Evolutionary conservation across 73 alveolate genomes (phyloP).

Genomic region (Paramecium biaurelia): DNA sequence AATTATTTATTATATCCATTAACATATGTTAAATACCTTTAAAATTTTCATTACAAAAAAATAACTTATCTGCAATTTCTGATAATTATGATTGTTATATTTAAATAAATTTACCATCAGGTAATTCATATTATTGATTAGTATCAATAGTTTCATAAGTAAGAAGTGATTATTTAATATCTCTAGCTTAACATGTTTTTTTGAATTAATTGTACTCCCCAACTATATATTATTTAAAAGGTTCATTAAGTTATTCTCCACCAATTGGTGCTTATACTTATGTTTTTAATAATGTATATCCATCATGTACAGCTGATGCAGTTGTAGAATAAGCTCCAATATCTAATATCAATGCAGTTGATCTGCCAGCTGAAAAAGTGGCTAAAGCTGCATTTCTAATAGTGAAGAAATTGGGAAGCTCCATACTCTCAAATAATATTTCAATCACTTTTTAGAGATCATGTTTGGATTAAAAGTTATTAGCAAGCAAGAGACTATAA

Average conservation of each 20-base stretch:
- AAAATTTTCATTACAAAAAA: not conserved
- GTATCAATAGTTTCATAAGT: constrained; percentile 68
- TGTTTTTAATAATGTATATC: constrained; percentile 89
- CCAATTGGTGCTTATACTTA: constrained; percentile 86
- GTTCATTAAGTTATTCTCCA: constrained; percentile 81
- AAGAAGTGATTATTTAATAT: constrained; percentile 82
- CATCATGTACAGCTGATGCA: constrained; percentile 95
- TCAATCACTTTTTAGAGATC: constrained; percentile 82
- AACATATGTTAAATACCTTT: constrained; percentile 37
- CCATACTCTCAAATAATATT: constrained; percentile 88
- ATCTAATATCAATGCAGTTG: constrained; percentile 94
- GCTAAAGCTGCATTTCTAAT: constrained; percentile 90
- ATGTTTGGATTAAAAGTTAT: constrained; percentile 77
- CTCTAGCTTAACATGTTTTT: constrained; percentile 77
- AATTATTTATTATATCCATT: not conserved
- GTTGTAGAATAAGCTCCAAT: constrained; percentile 90
- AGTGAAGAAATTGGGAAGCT: constrained; percentile 88
- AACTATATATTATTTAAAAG: not conserved
- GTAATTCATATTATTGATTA: constrained; percentile 82
- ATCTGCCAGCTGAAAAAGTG: constrained; percentile 87
- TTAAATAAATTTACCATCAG: constrained; percentile 82
- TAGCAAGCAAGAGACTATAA: constrained; percentile 89
- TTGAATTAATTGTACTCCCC: not conserved
- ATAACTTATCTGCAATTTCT: constrained; percentile 15
- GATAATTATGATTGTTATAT: not conserved